Percentiles rank a stretch among this genome's conserved stretches.
phyloP scores from a whole-genome alignment of 2,329 filamentous ascomycete species.

The Neonectria hederae region DNA sequence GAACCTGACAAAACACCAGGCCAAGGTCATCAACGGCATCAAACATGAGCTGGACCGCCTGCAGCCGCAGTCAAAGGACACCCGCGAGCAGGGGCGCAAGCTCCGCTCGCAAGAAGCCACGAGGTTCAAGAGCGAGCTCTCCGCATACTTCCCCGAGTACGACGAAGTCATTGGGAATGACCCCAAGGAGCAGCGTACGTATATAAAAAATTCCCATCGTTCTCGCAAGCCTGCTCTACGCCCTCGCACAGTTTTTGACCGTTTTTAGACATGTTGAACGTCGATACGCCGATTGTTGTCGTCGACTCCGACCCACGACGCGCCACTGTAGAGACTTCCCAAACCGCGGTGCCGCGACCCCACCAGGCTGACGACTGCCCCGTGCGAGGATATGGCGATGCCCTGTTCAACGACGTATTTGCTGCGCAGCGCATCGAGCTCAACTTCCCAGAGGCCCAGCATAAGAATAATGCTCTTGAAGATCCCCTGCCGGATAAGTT shows the following conservation, averaged over 20 bases:
- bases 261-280: slow-evolving; percentile 72
- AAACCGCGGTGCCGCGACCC: slow-evolving; percentile 44
- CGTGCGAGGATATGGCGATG: slow-evolving; percentile 64
- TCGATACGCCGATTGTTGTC: slow-evolving; percentile 78
- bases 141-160: slow-evolving; percentile 91
- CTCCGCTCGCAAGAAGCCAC: slow-evolving; percentile 87
- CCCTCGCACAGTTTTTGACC: slow-evolving; percentile 23
- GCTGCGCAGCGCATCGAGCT: slow-evolving; percentile 68
- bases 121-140: slow-evolving; percentile 89
- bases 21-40: slow-evolving; percentile 69
- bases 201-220: slow-evolving; percentile 33
- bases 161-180: slow-evolving; percentile 93
- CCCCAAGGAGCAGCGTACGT: slow-evolving; percentile 78
- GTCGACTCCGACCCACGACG: slow-evolving; percentile 61
- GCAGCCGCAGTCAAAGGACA: slow-evolving; percentile 58
- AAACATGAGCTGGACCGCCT: slow-evolving; percentile 68
- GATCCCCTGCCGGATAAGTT: slow-evolving; percentile 67
- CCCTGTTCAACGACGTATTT: slow-evolving; percentile 64
- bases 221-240: slow-evolving; percentile 6
- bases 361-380: slow-evolving; percentile 46
- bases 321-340: slow-evolving; percentile 38
- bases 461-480: slow-evolving; percentile 53
- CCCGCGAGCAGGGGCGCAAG: slow-evolving; percentile 74
- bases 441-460: slow-evolving; percentile 59
- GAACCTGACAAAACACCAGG: slow-evolving; percentile 60